Base-by-base conservation (phyloP, 2,329 filamentous ascomycete species). In the Mollisia scopiformis region DNA sequence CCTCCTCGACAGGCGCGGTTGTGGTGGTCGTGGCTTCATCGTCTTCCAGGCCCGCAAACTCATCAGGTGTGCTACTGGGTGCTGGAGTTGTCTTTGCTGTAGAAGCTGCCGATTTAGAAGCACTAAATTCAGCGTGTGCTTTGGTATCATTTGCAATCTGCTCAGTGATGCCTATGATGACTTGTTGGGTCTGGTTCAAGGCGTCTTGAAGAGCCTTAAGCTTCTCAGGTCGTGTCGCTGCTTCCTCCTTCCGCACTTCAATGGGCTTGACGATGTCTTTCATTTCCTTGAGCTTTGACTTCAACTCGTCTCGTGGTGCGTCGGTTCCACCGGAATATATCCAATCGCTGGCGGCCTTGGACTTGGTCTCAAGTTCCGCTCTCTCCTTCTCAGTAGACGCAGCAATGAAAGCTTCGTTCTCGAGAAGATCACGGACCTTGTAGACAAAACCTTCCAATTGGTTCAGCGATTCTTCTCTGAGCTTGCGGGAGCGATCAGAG, bases 381-480 rank as follows among this genome's bases (percentile, higher is more conserved):
- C 92, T 85, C 72, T 93, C 85, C 21, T 84, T 82, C 3, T 86
- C 79, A 10, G 89, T 94, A 31, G 93, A 90, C 3, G 84, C 86
- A 13, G 82, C 82, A 55, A 90, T 80, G 73, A 97, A 98, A 1
- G 82, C 81, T 51, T 91, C 87, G 62, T 89, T 88, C 43, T 92
- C 89, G 1, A 97, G 81, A 47, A 96, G 82, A 74, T 97, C 93
- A 27, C 93, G 88, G 28, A 91, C 85, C 71, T 88, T 89, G 81
- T 99, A 99, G 14, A 94, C 97, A 76, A 90, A 98, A 13, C 85
- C 89, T 76, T 99, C 95, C n/a, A 99, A 86, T 66, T 91, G 89
- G 77, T 98, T 99, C 59, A 97, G 80, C 1, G 91, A 87, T 74
- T 97, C 94, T 74, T 97, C 93, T 31, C 93, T 87, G 60, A 87